Evolutionary conservation across 164 flowering plant genomes (phyloP), one percentile per base, ranked within the genome.

Genomic region (Paratinospora sagittata): DNA sequence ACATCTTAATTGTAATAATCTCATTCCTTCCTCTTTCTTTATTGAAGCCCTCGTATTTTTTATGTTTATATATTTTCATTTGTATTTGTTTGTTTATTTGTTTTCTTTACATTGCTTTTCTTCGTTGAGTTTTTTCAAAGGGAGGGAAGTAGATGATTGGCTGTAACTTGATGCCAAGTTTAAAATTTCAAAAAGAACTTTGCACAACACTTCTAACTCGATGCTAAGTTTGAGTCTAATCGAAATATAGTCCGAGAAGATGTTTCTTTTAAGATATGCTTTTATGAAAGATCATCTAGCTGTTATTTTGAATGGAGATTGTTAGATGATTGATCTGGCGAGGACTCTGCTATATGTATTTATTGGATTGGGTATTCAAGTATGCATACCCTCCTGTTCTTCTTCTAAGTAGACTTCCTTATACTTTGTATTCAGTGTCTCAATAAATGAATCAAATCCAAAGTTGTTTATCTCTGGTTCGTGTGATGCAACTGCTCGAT

Each of bases 391-490:
- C 16, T 11, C 21, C 6, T 30, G 21, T 19, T 17, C 12, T 19
- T 65, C 21, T 34, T 34, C 43, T 65, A 36, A 65, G 37, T 34
- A 4, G 8, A 39, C 27, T 66, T 26, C 16, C 27, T 21, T 39
- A 39, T 64, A 24, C 19, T 66, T 66, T 66, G 49, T 39, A 24
- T 41, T 66, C 43, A 19, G 27, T 39, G 12, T 92, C 65, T 95
- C 98, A 17, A 89, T 91, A 26, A 91, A 77, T 79, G 86, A 86
- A 72, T 78, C 90, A 77, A 90, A 90, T 83, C 72, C 94, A 70
- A 89, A 87, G 72, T 79, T 87, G 89, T 95, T 95, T 58, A 84
- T 95, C 39, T 92, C 98, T 83, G 97, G 98, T 71, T 95, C 98
- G 13, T 92, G 98, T 82, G 98, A 95, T 81, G 24, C 78, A 62